Evolutionary conservation across 2,329 filamentous ascomycete genomes (phyloP).

Genomic region (Pyrenophora teres): DNA sequence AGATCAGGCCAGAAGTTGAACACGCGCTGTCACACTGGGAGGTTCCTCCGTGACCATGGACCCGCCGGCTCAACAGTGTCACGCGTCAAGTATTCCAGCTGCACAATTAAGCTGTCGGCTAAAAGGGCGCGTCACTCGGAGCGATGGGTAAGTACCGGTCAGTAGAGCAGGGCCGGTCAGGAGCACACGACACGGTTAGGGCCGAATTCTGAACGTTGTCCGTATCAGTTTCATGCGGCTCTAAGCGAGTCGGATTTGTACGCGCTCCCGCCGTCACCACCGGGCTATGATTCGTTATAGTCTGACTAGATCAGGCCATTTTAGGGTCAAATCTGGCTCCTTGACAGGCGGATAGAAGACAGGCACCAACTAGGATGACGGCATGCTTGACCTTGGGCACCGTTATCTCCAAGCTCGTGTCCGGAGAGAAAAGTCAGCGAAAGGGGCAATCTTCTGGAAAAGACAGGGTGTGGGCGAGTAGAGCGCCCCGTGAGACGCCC

Average conservation of each 20-base stretch:
- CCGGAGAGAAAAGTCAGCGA: constrained; percentile 22
- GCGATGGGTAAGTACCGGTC: constrained; percentile 5
- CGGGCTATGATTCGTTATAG: background rate
- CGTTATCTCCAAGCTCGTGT: constrained; percentile 26
- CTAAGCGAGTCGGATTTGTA: constrained; percentile 24
- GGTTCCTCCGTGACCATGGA: background rate
- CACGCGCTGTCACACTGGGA: background rate
- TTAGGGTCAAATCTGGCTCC: constrained; percentile 8
- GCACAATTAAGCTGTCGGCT: constrained; percentile 5
- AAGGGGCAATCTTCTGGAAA: constrained; percentile 49
- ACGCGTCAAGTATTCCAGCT: background rate
- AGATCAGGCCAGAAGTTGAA: constrained; percentile 1
- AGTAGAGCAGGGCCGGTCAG: constrained; percentile 11
- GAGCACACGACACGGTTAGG: constrained; percentile 12
- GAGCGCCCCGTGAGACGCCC: constrained; percentile 29
- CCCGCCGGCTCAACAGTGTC: background rate
- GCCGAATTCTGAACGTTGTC: constrained; percentile 19
- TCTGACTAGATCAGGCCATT: constrained; percentile 1
- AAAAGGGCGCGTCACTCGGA: constrained; percentile 13
- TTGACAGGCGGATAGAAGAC: constrained; percentile 15
- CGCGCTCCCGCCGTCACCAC: constrained; percentile 20
- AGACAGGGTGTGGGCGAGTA: constrained; percentile 37
- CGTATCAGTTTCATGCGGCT: constrained; percentile 20
- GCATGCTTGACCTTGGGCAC: constrained; percentile 14
- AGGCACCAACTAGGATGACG: constrained; percentile 19